Conservation (phyloP, 805 yeast species). For the Brettanomyces sp. region DNA sequence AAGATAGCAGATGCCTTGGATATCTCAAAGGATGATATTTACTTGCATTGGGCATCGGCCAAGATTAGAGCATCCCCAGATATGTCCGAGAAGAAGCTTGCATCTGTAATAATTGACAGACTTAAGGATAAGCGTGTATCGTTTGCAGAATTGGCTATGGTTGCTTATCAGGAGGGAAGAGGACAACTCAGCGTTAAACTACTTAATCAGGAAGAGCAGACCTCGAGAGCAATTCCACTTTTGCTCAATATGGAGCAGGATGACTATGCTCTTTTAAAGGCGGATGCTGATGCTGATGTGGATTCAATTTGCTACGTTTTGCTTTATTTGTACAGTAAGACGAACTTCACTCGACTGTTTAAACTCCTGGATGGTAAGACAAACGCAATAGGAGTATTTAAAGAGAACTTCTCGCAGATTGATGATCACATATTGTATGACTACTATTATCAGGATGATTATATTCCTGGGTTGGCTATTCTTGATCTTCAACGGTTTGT, state of each 20-base stretch:
- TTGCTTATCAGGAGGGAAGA: slow-evolving; percentile 80
- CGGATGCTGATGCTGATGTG: slow-evolving; percentile 50
- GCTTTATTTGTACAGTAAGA: slow-evolving; percentile 40
- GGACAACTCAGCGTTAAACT: slow-evolving; percentile 54
- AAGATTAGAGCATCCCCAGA: slow-evolving; percentile 50
- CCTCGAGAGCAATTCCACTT: slow-evolving; percentile 51
- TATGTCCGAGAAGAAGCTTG: slow-evolving; percentile 51
- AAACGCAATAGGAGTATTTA: slow-evolving; percentile 31
- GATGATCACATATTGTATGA: slow-evolving; percentile 37
- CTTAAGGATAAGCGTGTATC: slow-evolving; percentile 38
- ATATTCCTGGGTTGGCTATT: slow-evolving; percentile 34
- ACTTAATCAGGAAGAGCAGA: slow-evolving; percentile 58
- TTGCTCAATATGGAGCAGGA: slow-evolving; percentile 46
- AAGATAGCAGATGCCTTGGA: slow-evolving; percentile 45
- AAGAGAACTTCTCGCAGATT: slow-evolving; percentile 22
- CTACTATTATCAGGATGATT: slow-evolving; percentile 58
- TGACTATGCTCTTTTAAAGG: slow-evolving; percentile 57
- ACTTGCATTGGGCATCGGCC: slow-evolving; percentile 71
- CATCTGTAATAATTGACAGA: slow-evolving; percentile 37
- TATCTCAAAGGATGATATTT: slow-evolving; percentile 42
- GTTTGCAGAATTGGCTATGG: slow-evolving; percentile 47
- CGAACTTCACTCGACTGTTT: slow-evolving; percentile 61
- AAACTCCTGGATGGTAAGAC: slow-evolving; percentile 45
- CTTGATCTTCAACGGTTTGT: slow-evolving; percentile 1
- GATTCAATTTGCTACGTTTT: slow-evolving; percentile 55